Percentiles rank a stretch among this genome's conserved stretches.
phyloP scores from a whole-genome alignment of 805 yeast species.

The Hanseniaspora occidentalis region DNA sequence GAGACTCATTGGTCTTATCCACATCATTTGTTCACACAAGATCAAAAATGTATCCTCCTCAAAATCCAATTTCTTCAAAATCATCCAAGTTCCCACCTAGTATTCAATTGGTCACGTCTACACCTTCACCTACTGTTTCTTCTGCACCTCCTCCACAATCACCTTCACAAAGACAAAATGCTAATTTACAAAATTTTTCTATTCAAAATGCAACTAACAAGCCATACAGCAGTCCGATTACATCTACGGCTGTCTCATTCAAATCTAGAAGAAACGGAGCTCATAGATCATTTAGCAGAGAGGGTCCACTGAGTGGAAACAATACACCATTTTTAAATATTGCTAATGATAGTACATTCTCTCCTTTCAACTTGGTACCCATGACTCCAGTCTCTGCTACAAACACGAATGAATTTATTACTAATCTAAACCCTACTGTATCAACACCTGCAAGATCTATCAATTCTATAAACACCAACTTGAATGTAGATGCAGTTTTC shows the following conservation, averaged over 20 bases:
- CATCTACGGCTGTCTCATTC: not conserved
- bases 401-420: too few relatives aligned
- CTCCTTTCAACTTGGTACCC: conserved; percentile 13
- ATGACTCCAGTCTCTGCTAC: too few relatives aligned
- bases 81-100: too few relatives aligned
- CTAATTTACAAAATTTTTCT: not conserved
- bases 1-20: conserved; percentile 16
- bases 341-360: not conserved
- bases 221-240: not conserved
- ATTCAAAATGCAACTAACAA: not conserved
- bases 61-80: conserved; percentile 4
- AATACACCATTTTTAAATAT: not conserved
- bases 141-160: not conserved
- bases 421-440: too few relatives aligned
- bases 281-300: not conserved
- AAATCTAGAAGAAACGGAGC: conserved; percentile 4
- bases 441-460: too few relatives aligned
- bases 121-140: too few relatives aligned
- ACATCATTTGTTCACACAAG: conserved; percentile 24
- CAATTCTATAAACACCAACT: too few relatives aligned
- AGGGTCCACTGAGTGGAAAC: not conserved
- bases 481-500: too few relatives aligned
- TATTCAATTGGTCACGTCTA: too few relatives aligned
- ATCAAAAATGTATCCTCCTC: conserved; percentile 14
- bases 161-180: not conserved